Conservation (phyloP, 176 grass and related monocot genomes). For the Dactylis glomerata region DNA sequence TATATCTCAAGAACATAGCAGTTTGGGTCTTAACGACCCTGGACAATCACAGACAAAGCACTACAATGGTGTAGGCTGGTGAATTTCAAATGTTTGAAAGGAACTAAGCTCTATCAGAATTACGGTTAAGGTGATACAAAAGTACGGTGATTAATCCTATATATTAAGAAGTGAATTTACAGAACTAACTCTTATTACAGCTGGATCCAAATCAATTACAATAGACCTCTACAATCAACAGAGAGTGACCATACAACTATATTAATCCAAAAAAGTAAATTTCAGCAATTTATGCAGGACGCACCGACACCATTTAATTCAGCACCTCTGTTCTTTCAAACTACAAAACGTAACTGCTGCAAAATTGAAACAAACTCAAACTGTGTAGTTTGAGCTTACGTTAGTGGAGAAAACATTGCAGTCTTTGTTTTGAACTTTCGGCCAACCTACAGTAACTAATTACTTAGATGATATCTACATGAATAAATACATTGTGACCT, state of each 20-base stretch:
- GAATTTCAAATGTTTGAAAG: not conserved
- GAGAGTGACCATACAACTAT: not conserved
- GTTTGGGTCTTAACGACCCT: not conserved
- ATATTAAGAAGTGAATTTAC: not conserved
- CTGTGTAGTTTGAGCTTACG: no score
- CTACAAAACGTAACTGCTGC: no score
- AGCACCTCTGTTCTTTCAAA: not conserved
- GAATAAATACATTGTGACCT: no score
- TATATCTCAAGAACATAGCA: not conserved
- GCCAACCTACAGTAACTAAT: no score
- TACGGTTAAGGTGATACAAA: not conserved
- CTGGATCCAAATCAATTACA: not conserved
- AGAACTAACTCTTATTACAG: not conserved
- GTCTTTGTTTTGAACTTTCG: no score
- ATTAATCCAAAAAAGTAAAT: not conserved
- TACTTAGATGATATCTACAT: no score
- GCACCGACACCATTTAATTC: not conserved
- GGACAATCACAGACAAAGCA: not conserved
- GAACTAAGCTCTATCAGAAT: not conserved
- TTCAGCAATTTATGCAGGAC: not conserved
- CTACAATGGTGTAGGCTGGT: not conserved
- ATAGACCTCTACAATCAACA: not conserved
- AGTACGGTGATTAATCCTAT: not conserved
- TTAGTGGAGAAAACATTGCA: no score
- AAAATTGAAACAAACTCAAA: no score